Base-by-base conservation (phyloP, 208 protist genomes). In the Polymyxa betae region DNA sequence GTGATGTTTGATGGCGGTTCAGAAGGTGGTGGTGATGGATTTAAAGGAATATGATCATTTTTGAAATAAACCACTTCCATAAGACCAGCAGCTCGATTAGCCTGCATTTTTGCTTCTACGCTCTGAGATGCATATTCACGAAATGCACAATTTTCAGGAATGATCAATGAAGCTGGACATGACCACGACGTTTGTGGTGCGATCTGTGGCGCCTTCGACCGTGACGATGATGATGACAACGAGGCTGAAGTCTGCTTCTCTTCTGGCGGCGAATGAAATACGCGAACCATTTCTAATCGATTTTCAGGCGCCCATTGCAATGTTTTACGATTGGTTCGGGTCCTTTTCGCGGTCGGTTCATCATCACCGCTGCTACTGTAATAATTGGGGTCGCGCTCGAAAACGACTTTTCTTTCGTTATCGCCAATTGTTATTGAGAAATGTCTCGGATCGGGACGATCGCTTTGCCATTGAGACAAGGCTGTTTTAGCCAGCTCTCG, bases 1-100 rank as follows among this genome's bases (percentile, higher is more conserved):
- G 40, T 43, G 72, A 16, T 20, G n/a, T 20, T n/a, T 38, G 35
- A 35, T 35, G 5, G n/a, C n/a, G n/a, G 10, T 12, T 45, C 72
- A n/a, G 5, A 5, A 82, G n/a, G 12, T 35, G 72, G 5, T 5
- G 40, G 40, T 45, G 5, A 5, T 38, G 72, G 72, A 43, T 82
- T 82, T 12, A n/a, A n/a, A 38, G 72, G 72, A n/a, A 82, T 35
- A 20, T 82, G 72, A 43, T 82, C 72, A 38, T 43, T 35, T 82
- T 82, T 82, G 72, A 82, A 82, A 82, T 82, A 82, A 43, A 82
- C 72, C 5, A 82, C 16, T 45, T 82, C 72, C 72, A 82, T 82
- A 20, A 82, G 16, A 12, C 35, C 16, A 12, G 72, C n/a, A 43
- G 35, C 40, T 45, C 72, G 72, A 82, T 35, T 43, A 5, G 72